A percentile compares a stretch with the other conserved stretches of the same genome.
Evolutionary conservation across 1,139 yeast species (phyloP).

Genomic region (Taiozyma sp.): DNA sequence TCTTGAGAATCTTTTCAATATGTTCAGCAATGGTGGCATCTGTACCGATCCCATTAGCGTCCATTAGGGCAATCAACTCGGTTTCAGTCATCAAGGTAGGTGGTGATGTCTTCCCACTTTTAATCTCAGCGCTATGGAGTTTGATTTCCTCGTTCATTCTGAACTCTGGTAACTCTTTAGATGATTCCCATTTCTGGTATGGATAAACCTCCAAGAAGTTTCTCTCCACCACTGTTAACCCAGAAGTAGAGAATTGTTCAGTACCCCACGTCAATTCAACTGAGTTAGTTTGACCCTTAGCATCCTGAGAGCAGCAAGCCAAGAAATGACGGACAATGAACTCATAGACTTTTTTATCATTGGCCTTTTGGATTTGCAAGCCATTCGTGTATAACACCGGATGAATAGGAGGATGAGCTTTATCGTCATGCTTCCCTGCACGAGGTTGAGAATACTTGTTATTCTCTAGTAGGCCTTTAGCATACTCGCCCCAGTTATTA

Average conservation of each 20-base stretch:
- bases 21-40: constrained; percentile 99
- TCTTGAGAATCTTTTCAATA: constrained; percentile 65
- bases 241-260: constrained; percentile 66
- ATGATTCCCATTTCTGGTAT: constrained; percentile 74
- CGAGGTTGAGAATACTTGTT: constrained; percentile 56
- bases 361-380: constrained; percentile 31
- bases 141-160: constrained; percentile 48
- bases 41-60: constrained; percentile 95
- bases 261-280: constrained; percentile 70
- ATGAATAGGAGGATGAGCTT: constrained; percentile 98
- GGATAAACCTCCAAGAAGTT: constrained; percentile 79
- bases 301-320: constrained; percentile 92
- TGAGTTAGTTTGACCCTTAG: constrained; percentile 66
- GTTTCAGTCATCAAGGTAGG: constrained; percentile 87
- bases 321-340: constrained; percentile 81
- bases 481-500: constrained; percentile 44
- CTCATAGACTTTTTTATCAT: constrained; percentile 74
- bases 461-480: constrained; percentile 29
- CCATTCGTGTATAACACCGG: constrained; percentile 49
- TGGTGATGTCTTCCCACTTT: constrained; percentile 72
- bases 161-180: constrained; percentile 62
- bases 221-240: constrained; percentile 62
- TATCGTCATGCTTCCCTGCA: constrained; percentile 78
- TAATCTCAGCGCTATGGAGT: constrained; percentile 50
- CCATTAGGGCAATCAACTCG: constrained; percentile 91